phyloP scores from a whole-genome alignment of 495 filamentous ascomycete species.

The Annulohypoxylon moriforme region DNA sequence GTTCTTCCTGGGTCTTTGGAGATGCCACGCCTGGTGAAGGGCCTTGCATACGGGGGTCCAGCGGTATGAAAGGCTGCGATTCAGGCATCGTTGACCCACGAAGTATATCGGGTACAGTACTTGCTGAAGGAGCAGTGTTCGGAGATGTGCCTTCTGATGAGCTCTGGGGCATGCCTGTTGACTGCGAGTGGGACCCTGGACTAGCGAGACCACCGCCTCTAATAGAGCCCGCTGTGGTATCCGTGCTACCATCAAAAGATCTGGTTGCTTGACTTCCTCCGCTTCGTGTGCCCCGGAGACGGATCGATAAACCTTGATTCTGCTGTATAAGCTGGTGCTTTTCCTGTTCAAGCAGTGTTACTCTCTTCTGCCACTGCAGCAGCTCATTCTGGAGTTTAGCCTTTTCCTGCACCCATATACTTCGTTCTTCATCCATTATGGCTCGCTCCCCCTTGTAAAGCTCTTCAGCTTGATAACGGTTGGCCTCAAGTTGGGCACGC shows the following conservation, averaged over 20 bases:
- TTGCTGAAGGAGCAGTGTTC: conserved; percentile 14
- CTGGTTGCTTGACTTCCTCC: neutral
- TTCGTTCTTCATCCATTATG: conserved; percentile 58
- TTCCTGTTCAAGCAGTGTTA: conserved; percentile 36
- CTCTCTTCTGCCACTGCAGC: conserved; percentile 41
- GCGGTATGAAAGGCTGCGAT: conserved; percentile 47
- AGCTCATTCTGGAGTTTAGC: conserved; percentile 45
- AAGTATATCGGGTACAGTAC: neutral
- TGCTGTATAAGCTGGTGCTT: conserved; percentile 23
- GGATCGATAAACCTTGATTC: conserved; percentile 10
- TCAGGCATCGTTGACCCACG: conserved; percentile 46
- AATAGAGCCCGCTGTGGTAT: conserved; percentile 23
- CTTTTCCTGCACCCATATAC: conserved; percentile 54
- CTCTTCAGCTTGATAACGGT: conserved; percentile 57
- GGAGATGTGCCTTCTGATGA: conserved; percentile 34
- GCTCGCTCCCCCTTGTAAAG: conserved; percentile 59
- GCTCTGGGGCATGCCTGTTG: conserved; percentile 19
- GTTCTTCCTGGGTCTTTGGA: conserved; percentile 34
- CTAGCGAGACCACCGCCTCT: conserved; percentile 45
- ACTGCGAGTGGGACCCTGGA: conserved; percentile 22
- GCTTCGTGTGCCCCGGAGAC: conserved; percentile 1
- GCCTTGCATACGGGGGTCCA: conserved; percentile 48
- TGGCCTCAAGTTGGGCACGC: conserved; percentile 58
- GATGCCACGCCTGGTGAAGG: conserved; percentile 27
- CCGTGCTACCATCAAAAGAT: conserved; percentile 26